Percentiles rank a stretch among this genome's conserved stretches.
Conservation (phyloP, 2,329 filamentous ascomycete genomes). For the Acarospora socialis region DNA sequence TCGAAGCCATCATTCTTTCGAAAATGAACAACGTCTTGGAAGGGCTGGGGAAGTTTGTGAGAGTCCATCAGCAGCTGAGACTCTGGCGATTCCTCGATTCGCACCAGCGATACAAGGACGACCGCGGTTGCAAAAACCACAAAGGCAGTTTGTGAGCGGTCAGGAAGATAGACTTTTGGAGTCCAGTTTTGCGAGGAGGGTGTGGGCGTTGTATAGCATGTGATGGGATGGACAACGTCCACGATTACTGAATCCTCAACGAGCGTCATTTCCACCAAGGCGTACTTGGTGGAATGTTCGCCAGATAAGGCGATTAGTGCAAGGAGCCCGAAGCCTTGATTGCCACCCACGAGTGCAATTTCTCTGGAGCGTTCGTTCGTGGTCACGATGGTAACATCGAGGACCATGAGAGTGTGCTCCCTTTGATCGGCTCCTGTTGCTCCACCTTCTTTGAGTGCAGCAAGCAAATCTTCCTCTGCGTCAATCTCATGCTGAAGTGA, state of each 20-base stretch:
- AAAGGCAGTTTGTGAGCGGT: conserved; percentile 66
- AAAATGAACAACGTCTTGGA: conserved; percentile 79
- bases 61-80: conserved; percentile 59
- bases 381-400: conserved; percentile 65
- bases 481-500: conserved; percentile 60
- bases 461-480: conserved; percentile 48
- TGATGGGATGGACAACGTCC: conserved; percentile 53
- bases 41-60: conserved; percentile 49
- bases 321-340: conserved; percentile 41
- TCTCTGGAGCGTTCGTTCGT: conserved; percentile 38
- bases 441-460: conserved; percentile 44
- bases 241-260: conserved; percentile 39
- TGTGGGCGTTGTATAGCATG: conserved; percentile 44
- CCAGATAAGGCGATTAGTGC: conserved; percentile 45
- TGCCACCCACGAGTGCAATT: conserved; percentile 29
- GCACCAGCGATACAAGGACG: conserved; percentile 59
- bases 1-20: conserved; percentile 37
- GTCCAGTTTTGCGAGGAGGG: conserved; percentile 28
- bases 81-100: conserved; percentile 55
- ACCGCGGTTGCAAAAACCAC: conserved; percentile 66
- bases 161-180: conserved; percentile 63
- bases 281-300: conserved; percentile 47
- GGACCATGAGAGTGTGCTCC: conserved; percentile 50
- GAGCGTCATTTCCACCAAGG: conserved; percentile 58
- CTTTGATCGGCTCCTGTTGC: conserved; percentile 35